Conservation (phyloP, 331 rosid genomes). For the Spiraea crenata region DNA sequence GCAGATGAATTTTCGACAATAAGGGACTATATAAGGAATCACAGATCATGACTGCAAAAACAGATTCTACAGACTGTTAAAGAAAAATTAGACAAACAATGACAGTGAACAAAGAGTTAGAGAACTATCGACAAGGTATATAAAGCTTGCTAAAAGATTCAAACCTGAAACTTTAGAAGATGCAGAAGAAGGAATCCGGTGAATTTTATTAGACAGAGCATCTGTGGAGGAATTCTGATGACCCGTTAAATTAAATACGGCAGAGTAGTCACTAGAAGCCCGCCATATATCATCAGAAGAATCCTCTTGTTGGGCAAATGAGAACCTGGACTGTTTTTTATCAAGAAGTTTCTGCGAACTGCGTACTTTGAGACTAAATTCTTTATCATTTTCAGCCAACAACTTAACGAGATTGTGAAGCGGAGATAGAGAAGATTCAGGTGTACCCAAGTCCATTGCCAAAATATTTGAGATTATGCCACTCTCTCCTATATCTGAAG, state of each 20-base stretch:
- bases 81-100: neutral
- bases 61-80: neutral
- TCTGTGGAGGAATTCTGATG: neutral
- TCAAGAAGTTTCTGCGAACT: slow-evolving; percentile 60
- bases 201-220: neutral
- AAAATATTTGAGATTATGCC: slow-evolving; percentile 87
- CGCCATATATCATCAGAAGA: slow-evolving; percentile 20
- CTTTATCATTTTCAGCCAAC: slow-evolving; percentile 52
- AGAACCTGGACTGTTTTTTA: slow-evolving; percentile 80
- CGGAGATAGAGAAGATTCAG: slow-evolving; percentile 59
- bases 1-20: neutral
- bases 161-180: slow-evolving; percentile 20
- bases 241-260: neutral
- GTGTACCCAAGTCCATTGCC: slow-evolving; percentile 65
- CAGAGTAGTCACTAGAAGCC: neutral
- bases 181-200: neutral
- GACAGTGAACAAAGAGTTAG: neutral
- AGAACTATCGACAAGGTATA: neutral
- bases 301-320: slow-evolving; percentile 89
- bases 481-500: slow-evolving; percentile 68
- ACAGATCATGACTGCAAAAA: neutral
- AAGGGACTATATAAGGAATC: neutral
- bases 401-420: slow-evolving; percentile 60
- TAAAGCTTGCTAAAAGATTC: neutral
- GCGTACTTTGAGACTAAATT: slow-evolving; percentile 41